Conservation (phyloP, 1,284 basidiomycete genomes). For the Trametes polyzona region DNA sequence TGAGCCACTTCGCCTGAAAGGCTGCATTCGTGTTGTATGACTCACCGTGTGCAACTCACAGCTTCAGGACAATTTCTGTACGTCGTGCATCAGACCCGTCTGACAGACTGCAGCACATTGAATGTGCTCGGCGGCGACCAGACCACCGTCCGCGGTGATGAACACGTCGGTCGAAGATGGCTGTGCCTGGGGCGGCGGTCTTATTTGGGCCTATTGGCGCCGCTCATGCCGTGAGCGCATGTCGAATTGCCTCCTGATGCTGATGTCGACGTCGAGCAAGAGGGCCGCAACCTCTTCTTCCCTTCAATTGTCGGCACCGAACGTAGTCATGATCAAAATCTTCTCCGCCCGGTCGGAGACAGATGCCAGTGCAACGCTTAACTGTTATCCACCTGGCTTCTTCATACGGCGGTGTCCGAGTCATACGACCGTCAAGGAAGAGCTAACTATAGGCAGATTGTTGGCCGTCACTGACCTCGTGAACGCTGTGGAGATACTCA, state of each 20-base stretch:
- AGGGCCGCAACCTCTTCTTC: neutral
- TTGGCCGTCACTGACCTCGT: no score
- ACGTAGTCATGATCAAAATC: neutral
- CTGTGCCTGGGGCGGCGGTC: constrained; percentile 3
- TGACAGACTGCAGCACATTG: neutral
- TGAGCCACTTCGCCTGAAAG: neutral
- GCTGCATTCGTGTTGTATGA: neutral
- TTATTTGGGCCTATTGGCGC: neutral
- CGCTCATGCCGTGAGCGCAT: neutral
- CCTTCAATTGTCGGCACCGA: neutral
- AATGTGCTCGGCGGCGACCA: neutral
- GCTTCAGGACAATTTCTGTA: neutral
- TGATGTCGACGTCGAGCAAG: neutral
- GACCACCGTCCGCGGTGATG: neutral
- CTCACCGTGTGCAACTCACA: constrained; percentile 1
- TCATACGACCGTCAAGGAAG: neutral
- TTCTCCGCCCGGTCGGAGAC: neutral
- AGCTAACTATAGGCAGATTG: no score
- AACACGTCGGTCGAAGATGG: neutral
- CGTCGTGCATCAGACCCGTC: neutral
- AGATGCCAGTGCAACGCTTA: no score
- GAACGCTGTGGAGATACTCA: no score
- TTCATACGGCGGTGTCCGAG: neutral
- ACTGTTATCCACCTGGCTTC: neutral
- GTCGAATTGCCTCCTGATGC: neutral